Base-by-base conservation (phyloP, 805 yeast genomes). In the Saccharomycopsis capsularis region DNA sequence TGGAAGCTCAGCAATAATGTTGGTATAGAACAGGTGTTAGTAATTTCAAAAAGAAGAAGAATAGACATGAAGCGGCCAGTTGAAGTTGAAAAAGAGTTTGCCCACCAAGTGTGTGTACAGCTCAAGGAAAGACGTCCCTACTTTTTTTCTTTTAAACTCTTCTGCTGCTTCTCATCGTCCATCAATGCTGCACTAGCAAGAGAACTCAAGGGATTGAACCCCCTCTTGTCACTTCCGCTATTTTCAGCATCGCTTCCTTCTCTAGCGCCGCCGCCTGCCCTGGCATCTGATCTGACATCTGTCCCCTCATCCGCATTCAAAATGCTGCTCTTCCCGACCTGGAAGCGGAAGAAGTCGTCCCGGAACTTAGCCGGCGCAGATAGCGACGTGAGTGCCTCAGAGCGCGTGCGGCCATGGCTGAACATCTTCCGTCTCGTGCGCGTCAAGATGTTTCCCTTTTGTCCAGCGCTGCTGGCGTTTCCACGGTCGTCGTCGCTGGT, bases 371-470 rank as follows among this genome's bases (percentile, higher is more conserved):
- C n/a, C n/a, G 9, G 25, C 7, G 9, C 19, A 9, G 44, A 23
- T 25, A 6, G 5, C 9, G 18, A 23, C 13, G 9, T 37, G n/a
- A 41, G 22, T 9, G 30, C 30, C 30, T 42, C 45, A 15, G 47
- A 42, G 15, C 42, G 41, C n/a, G 51, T 25, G 15, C 53, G 24
- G 7, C 43, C 34, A 42, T 50, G 53, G 47, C 36, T 29, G 22
- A 36, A 16, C 27, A 43, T 7, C 5, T 39, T 35, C 16, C 43
- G 37, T 44, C 37, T 48, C 13, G 47, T 21, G 4, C 42, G 42
- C 21, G 19, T 34, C 15, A 34, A 6, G 16, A 36, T 11, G 16
- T 16, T 32, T n/a, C n/a, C n/a, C n/a, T n/a, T n/a, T n/a, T n/a
- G n/a, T n/a, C n/a, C n/a, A 15, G 19, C 11, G 23, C 25, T 34